Conservation (phyloP, 371 early-diverging fungal species). For the Rhizopus microsporus region DNA sequence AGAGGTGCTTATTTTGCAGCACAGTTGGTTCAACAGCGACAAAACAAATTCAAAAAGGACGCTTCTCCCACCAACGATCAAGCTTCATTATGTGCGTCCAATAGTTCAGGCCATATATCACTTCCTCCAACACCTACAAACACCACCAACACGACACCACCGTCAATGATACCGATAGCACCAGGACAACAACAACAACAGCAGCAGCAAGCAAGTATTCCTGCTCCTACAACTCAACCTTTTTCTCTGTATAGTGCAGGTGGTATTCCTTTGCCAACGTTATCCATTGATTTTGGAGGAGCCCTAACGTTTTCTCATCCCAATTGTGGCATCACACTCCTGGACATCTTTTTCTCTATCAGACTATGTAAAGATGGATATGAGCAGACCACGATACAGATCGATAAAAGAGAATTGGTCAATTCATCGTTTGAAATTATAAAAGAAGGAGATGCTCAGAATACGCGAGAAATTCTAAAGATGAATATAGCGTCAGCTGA, state of each 20-base stretch:
- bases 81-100: too few relatives aligned
- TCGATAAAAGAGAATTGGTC: constrained; percentile 51
- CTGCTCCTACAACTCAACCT: constrained; percentile 9
- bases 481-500: constrained; percentile 44
- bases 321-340: constrained; percentile 57
- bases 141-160: constrained; percentile 1
- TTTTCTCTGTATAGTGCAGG: constrained; percentile 31
- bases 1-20: constrained; percentile 7
- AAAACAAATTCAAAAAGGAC: constrained; percentile 4
- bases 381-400: constrained; percentile 46
- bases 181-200: constrained; percentile 17
- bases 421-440: constrained; percentile 47
- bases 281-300: constrained; percentile 57
- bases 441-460: constrained; percentile 34
- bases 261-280: constrained; percentile 58
- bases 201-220: background rate
- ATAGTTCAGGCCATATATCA: constrained; percentile 1
- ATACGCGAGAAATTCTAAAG: constrained; percentile 49
- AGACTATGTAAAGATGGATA: constrained; percentile 46
- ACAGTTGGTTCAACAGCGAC: constrained; percentile 21
- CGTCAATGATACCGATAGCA: constrained; percentile 10
- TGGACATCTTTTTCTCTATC: constrained; percentile 56
- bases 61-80: background rate
- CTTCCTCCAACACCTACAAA: background rate
- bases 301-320: constrained; percentile 56